These are phyloP conservation scores for Lentinus brumalis DNA, from an alignment of 768 basidiomycete species.

Conservation along the genomic window DNA sequence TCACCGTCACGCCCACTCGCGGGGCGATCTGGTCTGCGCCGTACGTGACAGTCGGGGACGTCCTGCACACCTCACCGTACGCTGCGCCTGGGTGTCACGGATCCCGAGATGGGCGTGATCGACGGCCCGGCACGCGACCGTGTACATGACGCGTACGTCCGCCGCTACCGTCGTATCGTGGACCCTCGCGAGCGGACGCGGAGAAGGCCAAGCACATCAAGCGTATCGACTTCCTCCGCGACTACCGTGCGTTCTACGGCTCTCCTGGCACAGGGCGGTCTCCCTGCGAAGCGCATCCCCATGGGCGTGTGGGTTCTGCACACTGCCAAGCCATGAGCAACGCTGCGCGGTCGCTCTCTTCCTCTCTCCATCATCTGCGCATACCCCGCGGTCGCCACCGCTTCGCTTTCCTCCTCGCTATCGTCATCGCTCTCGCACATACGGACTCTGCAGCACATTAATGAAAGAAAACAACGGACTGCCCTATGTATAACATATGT, in stretches of 20 bases:
- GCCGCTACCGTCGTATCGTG: constrained; percentile 39
- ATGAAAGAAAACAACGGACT: too few species aligned
- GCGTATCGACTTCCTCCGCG: constrained; percentile 55
- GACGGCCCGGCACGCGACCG: constrained; percentile 34
- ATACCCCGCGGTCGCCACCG: too few species aligned
- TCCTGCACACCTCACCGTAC: constrained; percentile 47
- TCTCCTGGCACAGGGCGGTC: constrained; percentile 21
- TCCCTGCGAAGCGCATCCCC: constrained; percentile 19
- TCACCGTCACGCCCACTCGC: constrained; percentile 31
- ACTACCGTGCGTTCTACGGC: constrained; percentile 21
- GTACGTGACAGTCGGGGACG: constrained; percentile 47
- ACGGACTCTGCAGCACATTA: too few species aligned
- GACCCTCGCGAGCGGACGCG: constrained; percentile 34
- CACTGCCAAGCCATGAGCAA: constrained; percentile 18
- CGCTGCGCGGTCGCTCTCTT: not conserved
- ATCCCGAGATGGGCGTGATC: constrained; percentile 41
- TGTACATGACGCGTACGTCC: constrained; percentile 46
- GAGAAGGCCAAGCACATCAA: constrained; percentile 53
- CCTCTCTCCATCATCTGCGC: too few species aligned
- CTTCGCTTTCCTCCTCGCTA: too few species aligned
- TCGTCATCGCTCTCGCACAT: too few species aligned
- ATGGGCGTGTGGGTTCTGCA: constrained; percentile 23
- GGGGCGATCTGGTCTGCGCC: constrained; percentile 14
- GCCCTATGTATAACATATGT: too few species aligned
- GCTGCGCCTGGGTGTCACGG: constrained; percentile 43